Conservation (phyloP, 106 monocot species). For the Dendrobium catenatum region DNA sequence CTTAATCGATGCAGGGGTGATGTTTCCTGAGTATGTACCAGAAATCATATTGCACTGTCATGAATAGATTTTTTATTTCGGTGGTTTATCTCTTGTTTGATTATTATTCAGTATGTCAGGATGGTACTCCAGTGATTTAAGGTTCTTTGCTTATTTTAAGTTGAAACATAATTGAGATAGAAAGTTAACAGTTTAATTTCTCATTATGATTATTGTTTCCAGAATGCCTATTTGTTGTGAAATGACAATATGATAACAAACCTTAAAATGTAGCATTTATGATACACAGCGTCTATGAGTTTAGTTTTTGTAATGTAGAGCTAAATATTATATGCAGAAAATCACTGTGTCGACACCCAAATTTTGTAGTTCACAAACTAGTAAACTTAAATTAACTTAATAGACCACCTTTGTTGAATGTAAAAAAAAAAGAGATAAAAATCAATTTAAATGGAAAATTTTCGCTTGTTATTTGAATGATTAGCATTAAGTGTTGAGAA, state of each 20-base stretch:
- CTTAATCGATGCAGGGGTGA: slow-evolving; percentile 91
- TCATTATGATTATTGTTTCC: not conserved
- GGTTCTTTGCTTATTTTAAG: not conserved
- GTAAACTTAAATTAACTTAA: too few species aligned
- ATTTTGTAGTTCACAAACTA: too few species aligned
- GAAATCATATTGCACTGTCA: slow-evolving; percentile 2
- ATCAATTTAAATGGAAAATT: too few species aligned
- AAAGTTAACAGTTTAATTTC: not conserved
- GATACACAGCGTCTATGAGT: too few species aligned
- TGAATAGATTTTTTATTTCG: not conserved
- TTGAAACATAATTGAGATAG: not conserved
- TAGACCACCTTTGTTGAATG: too few species aligned
- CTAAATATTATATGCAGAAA: too few species aligned
- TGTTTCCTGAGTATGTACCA: slow-evolving; percentile 95
- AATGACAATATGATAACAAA: not conserved
- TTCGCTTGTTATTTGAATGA: too few species aligned
- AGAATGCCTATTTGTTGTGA: not conserved
- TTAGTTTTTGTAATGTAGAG: too few species aligned
- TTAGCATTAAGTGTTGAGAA: too few species aligned
- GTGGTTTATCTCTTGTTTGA: not conserved
- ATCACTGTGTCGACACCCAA: too few species aligned
- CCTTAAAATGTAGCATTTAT: not conserved
- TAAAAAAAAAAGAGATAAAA: too few species aligned
- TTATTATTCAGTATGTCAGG: not conserved
- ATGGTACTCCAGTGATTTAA: not conserved